Evolutionary conservation across 345 rosid species (phyloP).

Genomic region (Brassica napus): Da-Ae NC_063450.1:1625001-1625500

Average conservation of each 20-base stretch:
- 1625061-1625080: slow-evolving; percentile 91
- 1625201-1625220: slow-evolving; percentile 98
- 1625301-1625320: too few species aligned
- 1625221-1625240: slow-evolving; percentile 95
- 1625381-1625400: not conserved
- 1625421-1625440: slow-evolving; percentile 33
- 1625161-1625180: slow-evolving; percentile 68
- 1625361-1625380: too few species aligned
- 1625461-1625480: slow-evolving; percentile 84
- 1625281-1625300: too few species aligned
- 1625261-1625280: not conserved
- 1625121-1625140: slow-evolving; percentile 86
- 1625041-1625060: slow-evolving; percentile 94
- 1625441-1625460: slow-evolving; percentile 98
- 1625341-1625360: too few species aligned
- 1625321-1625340: too few species aligned
- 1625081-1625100: slow-evolving; percentile 97
- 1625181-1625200: slow-evolving; percentile 90
- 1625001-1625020: slow-evolving; percentile 76
- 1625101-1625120: slow-evolving; percentile 96
- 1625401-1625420: not conserved
- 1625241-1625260: slow-evolving; percentile 1
- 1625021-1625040: slow-evolving; percentile 77
- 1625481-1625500: slow-evolving; percentile 82
- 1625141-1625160: slow-evolving; percentile 71